Percentiles rank a stretch among this genome's conserved stretches.
Evolutionary conservation across 495 filamentous ascomycete genomes (phyloP).

Genomic region (Staphylotrichum longicolle): DNA sequence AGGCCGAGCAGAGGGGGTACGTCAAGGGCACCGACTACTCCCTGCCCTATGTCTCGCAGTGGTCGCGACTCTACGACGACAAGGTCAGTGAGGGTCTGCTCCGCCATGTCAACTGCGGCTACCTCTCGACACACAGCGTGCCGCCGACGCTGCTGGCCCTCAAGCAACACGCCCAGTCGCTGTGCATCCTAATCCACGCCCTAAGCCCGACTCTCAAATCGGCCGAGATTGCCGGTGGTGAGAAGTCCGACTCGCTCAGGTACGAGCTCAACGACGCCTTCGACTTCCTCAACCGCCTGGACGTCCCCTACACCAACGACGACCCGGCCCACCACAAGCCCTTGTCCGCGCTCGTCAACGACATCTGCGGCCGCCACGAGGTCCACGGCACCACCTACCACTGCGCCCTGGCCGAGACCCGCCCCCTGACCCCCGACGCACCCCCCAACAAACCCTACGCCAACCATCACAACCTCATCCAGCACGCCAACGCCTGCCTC

Average conservation of each 20-base stretch:
- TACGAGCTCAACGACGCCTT: conserved; percentile 39
- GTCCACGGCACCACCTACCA: conserved; percentile 40
- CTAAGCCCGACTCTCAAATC: conserved; percentile 36
- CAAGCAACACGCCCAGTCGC: conserved; percentile 56
- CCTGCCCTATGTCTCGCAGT: conserved; percentile 34
- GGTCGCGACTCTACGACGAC: conserved; percentile 25
- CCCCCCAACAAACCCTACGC: conserved; percentile 38
- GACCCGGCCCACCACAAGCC: conserved; percentile 45
- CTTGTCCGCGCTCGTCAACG: conserved; percentile 47
- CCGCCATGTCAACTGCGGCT: conserved; percentile 50
- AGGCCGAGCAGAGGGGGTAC: conserved; percentile 30
- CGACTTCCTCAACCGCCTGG: conserved; percentile 51
- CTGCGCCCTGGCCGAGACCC: conserved; percentile 37
- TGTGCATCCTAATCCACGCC: conserved; percentile 48
- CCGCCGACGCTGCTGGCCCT: conserved; percentile 51
- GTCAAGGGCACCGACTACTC: conserved; percentile 35
- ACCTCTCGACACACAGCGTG: conserved; percentile 46
- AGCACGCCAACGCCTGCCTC: conserved; percentile 53
- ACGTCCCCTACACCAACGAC: conserved; percentile 44
- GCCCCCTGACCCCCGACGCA: conserved; percentile 17
- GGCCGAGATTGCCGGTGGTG: conserved; percentile 27
- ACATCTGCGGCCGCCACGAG: conserved; percentile 41
- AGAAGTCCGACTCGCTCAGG: too few species aligned
- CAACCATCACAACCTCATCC: conserved; percentile 47
- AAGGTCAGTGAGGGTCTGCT: conserved; percentile 31